Base-by-base conservation (phyloP, 306 rosid species). In the Leucaena leucocephala region DNA sequence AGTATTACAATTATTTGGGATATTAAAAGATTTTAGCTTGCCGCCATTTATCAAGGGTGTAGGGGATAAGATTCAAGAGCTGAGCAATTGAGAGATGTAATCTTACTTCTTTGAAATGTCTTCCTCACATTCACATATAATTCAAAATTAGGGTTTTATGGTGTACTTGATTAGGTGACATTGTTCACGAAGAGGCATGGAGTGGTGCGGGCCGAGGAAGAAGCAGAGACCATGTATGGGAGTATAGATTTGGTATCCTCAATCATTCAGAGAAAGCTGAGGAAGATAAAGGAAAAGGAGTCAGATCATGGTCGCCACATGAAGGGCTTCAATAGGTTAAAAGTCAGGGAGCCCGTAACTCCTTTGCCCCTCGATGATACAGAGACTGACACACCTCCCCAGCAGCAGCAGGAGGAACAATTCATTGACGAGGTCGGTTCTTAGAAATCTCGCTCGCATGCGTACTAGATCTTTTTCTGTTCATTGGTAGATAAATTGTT, bases 201-300 rank as follows among this genome's bases (percentile, higher is more conserved):
- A 71, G 98, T 92, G 79, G 76, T 95, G 27, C 79, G 97, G 42
- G 98, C 95, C 0, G 97, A 95, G 90, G 98, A 92, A 72, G 91
- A 85, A 52, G 90, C 89, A 1, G 95, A 92, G 85, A 89, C 92
- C 59, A 79, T 87, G 34, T 89, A 82, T 81, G 97, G 85, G 13
- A 92, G 97, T 82, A 92, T 95, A 62, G 98, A 95, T 86, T 75
- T 95, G 88, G 97, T 91, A 16, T 88, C 98, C 45, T 87, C 98
- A 6, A 90, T 90, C 67, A 92, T 92, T 82, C 98, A 95, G 83
- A 91, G 97, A 58, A 94, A 94, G 91, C 74, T 94, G 85, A 94
- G 98, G 86, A 92, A 95, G 83, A 92, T 95, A 40, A 95, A 95
- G 88, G 98, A 95, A 86, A 92, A 90, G 82, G 98, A 77, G 46